These are phyloP conservation scores for Phaeosphaeriaceae sp. DNA, from an alignment of 2,329 filamentous ascomycete species.

Conservation along the genomic window DNA sequence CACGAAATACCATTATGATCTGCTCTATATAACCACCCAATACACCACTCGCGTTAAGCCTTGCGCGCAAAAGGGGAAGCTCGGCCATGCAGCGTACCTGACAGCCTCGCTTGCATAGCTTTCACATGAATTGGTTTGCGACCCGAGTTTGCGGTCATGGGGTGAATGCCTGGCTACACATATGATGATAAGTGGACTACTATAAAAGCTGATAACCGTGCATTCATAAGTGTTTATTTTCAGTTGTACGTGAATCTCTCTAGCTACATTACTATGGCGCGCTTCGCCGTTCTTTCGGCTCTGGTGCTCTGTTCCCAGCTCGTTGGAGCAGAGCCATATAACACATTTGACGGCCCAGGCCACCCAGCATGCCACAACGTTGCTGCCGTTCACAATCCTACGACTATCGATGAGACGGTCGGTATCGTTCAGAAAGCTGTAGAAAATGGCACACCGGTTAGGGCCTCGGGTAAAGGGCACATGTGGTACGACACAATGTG, in stretches of 20 bases:
- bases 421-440: constrained; percentile 52
- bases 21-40: no score
- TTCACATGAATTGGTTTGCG: no score
- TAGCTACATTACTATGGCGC: constrained; percentile 2
- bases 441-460: constrained; percentile 50
- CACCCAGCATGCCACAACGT: constrained; percentile 54
- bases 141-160: no score
- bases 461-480: constrained; percentile 59
- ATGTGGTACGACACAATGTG: constrained; percentile 64
- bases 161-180: no score
- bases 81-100: no score
- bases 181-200: no score
- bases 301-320: constrained; percentile 2
- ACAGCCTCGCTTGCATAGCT: no score
- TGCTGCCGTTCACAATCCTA: constrained; percentile 54
- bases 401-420: constrained; percentile 54
- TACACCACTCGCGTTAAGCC: no score
- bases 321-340: constrained; percentile 34
- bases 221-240: neutral
- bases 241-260: neutral
- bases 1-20: no score
- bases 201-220: neutral
- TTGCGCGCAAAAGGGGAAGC: no score
- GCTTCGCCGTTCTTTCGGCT: neutral
- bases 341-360: constrained; percentile 59